Evolutionary conservation across 1,139 yeast genomes (phyloP).

Genomic region (Magnusiomyces paraingens): DNA sequence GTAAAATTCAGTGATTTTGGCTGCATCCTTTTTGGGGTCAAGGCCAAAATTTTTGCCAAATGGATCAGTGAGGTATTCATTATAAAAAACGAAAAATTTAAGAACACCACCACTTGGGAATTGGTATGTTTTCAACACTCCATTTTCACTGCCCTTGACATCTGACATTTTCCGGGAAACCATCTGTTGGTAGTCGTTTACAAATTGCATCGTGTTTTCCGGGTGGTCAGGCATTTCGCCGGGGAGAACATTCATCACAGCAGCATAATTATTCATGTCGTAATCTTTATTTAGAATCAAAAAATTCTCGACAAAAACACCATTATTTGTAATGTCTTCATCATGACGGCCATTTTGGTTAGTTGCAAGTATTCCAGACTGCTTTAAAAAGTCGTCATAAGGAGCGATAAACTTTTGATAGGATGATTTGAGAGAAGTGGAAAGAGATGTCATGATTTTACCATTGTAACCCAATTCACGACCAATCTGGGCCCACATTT

Average conservation of each 20-base stretch:
- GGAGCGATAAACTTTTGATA: slow-evolving; percentile 34
- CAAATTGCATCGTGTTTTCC: background rate
- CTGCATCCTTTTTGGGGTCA: background rate
- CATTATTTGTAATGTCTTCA: background rate
- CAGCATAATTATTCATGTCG: background rate
- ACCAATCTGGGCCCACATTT: slow-evolving; percentile 46
- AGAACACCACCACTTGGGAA: background rate
- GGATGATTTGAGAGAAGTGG: slow-evolving; percentile 59
- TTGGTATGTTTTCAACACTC: background rate
- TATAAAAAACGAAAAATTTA: background rate
- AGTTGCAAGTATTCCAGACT: slow-evolving; percentile 11
- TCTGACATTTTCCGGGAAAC: no score
- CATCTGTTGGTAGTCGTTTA: no score
- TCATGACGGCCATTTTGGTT: background rate
- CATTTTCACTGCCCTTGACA: background rate
- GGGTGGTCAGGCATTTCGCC: background rate
- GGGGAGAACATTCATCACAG: background rate
- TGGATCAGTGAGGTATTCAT: background rate
- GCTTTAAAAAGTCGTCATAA: slow-evolving; percentile 30
- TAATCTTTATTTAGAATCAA: background rate
- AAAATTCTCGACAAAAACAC: slow-evolving; percentile 1
- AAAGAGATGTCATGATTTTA: slow-evolving; percentile 60
- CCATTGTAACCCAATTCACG: slow-evolving; percentile 72
- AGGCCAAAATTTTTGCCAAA: background rate
- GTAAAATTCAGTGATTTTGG: background rate